Conservation (phyloP, 1,284 basidiomycete species). For the Acaromyces ingoldii region DNA sequence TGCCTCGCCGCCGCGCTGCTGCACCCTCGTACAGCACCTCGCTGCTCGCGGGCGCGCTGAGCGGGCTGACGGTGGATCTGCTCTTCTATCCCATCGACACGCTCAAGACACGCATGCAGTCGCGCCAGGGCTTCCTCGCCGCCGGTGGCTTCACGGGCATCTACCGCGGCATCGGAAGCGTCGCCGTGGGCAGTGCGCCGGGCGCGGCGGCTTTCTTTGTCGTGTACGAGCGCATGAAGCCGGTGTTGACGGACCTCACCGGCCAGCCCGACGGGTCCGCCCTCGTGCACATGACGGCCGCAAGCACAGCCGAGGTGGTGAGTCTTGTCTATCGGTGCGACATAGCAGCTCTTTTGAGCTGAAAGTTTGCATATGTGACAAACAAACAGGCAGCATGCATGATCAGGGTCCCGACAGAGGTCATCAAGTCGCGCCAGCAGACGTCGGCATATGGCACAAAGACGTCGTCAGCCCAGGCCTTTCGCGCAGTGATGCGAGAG, state of each 20-base stretch:
- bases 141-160: slow-evolving; percentile 87
- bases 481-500: slow-evolving; percentile 57
- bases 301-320: slow-evolving; percentile 50
- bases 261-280: too few relatives aligned
- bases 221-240: slow-evolving; percentile 86
- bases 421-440: slow-evolving; percentile 81
- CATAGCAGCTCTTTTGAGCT: background rate
- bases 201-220: slow-evolving; percentile 95
- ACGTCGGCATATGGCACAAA: slow-evolving; percentile 64
- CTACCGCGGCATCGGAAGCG: slow-evolving; percentile 91
- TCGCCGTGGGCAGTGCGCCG: slow-evolving; percentile 89
- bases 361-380: background rate
- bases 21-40: slow-evolving; percentile 10
- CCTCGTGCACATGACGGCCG: slow-evolving; percentile 51
- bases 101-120: slow-evolving; percentile 88
- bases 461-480: slow-evolving; percentile 56
- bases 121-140: slow-evolving; percentile 73
- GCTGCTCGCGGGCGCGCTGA: slow-evolving; percentile 40
- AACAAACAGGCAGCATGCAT: slow-evolving; percentile 72
- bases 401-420: slow-evolving; percentile 87
- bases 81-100: slow-evolving; percentile 96
- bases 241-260: slow-evolving; percentile 47
- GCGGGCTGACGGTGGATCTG: slow-evolving; percentile 61
- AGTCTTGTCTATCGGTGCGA: too few relatives aligned
- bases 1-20: too few relatives aligned